Evolutionary conservation across 2,329 filamentous ascomycete species (phyloP), one percentile per base, ranked within the genome.

Genomic region (Pseudofabraea citricarpa): DNA sequence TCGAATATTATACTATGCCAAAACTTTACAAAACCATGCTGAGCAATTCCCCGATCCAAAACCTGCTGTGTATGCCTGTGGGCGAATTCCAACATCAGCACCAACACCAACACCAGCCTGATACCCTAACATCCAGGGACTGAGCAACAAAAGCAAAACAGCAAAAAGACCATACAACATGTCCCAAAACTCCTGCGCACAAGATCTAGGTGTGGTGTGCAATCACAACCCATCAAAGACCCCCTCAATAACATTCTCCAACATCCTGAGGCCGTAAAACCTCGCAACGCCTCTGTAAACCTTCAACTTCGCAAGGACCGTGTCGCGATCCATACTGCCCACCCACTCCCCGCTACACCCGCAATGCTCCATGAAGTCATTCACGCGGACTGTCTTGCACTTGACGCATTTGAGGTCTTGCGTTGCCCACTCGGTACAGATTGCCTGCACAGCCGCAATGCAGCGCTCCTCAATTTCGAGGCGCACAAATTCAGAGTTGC

Each of bases 301-400:
- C 32, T 64, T 73, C 56, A 97, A 56, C 60, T 71, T 76, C 60
- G 72, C 78, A 57, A 77, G 65, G 20, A 91, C 69, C 21, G 86
- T 85, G 22, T 75, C 79, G 51, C 75, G 73, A 53, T 83, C 77
- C 47, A 90, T 73, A 16, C 81, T 87, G 52, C 80, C 80, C 15
- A 74, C 75, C 93, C 93, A 98, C 46, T 78, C 77, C 3, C 93
- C 93, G 48, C 87, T 88, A 70, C 93, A 98, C 9, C 83, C 85
- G 66, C 94, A 98, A 65, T 97, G 90, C 64, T 96, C 91, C 82
- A 93, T 90, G 56, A 97, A 94, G 58, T 96, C 91, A 62, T 95
- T 97, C 31, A 87, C 74, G 59, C 89, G 73, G 29, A 95, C 65
- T 54, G 88, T 88, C 23, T 76, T 79, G 62, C 82, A 86, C 46